A percentile compares a stretch with the other conserved stretches of the same genome.
These are phyloP conservation scores for Hypoxylon sp. DNA, from an alignment of 2,329 filamentous ascomycete species.

Conservation along the genomic window DNA sequence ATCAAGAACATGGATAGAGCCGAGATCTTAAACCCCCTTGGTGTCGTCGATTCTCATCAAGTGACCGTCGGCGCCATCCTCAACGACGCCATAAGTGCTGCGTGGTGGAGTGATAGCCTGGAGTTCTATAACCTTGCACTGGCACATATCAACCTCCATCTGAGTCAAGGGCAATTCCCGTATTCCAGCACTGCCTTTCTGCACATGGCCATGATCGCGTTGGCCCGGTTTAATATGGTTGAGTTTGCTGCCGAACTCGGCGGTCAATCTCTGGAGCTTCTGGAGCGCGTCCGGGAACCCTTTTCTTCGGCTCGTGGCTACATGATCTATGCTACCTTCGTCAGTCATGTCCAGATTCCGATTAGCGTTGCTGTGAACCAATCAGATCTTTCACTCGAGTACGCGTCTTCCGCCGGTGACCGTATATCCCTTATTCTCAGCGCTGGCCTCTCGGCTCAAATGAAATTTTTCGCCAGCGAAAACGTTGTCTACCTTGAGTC, in stretches of 20 bases:
- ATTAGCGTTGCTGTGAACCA: slow-evolving; percentile 68
- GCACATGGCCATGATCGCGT: slow-evolving; percentile 73
- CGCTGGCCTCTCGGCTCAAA: slow-evolving; percentile 73
- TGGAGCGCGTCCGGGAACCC: slow-evolving; percentile 71
- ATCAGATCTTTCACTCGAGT: slow-evolving; percentile 74
- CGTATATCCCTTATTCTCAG: slow-evolving; percentile 78
- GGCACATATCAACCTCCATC: slow-evolving; percentile 73
- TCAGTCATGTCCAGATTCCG: slow-evolving; percentile 77
- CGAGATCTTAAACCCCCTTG: slow-evolving; percentile 58
- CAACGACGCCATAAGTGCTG: slow-evolving; percentile 75
- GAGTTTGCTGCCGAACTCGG: slow-evolving; percentile 75
- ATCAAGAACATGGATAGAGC: slow-evolving; percentile 68
- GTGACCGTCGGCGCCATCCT: slow-evolving; percentile 76
- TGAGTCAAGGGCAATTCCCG: slow-evolving; percentile 73
- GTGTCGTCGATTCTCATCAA: slow-evolving; percentile 64
- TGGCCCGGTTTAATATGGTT: slow-evolving; percentile 77
- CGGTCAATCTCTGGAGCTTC: slow-evolving; percentile 70
- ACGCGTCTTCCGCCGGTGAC: slow-evolving; percentile 74
- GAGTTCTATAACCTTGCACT: slow-evolving; percentile 79
- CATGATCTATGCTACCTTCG: slow-evolving; percentile 75
- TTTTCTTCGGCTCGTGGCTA: slow-evolving; percentile 76
- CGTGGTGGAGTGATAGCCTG: slow-evolving; percentile 78
- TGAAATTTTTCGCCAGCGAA: slow-evolving; percentile 77
- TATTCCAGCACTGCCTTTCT: slow-evolving; percentile 77
- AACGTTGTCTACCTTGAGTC: slow-evolving; percentile 76